These are phyloP conservation scores for Citeromyces nyonsensis DNA, from an alignment of 805 yeast species.

Conservation along the genomic window DNA sequence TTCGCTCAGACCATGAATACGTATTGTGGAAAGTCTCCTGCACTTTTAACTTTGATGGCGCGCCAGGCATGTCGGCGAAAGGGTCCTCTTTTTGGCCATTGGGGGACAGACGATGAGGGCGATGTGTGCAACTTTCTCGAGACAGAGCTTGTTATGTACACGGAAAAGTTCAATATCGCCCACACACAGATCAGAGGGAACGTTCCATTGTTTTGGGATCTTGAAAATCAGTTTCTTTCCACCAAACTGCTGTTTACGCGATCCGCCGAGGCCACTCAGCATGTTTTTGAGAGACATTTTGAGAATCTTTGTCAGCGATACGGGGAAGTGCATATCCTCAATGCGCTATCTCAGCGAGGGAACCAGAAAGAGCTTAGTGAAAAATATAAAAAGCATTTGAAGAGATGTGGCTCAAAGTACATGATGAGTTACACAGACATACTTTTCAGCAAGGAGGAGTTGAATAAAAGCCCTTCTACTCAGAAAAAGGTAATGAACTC, in stretches of 20 bases:
- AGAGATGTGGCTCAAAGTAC: slow-evolving; percentile 4
- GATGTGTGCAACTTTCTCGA: slow-evolving; percentile 35
- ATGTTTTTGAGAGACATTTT: slow-evolving; percentile 34
- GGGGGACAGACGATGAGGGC: slow-evolving; percentile 44
- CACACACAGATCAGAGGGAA: slow-evolving; percentile 34
- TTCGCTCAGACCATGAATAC: slow-evolving; percentile 25
- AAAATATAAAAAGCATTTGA: slow-evolving; percentile 14
- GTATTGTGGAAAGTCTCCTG: slow-evolving; percentile 12
- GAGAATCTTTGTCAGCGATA: slow-evolving; percentile 28
- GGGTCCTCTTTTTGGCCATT: slow-evolving; percentile 35
- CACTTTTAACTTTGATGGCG: slow-evolving; percentile 29
- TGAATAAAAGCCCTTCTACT: slow-evolving; percentile 14
- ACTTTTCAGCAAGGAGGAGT: slow-evolving; percentile 17
- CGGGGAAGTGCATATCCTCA: slow-evolving; percentile 33
- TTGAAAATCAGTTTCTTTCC: slow-evolving; percentile 25
- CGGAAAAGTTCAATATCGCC: slow-evolving; percentile 22
- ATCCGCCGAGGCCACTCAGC: slow-evolving; percentile 36
- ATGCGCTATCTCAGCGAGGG: slow-evolving; percentile 23
- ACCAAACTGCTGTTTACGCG: slow-evolving; percentile 31
- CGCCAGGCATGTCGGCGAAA: slow-evolving; percentile 31
- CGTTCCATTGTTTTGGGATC: slow-evolving; percentile 39
- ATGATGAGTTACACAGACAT: slow-evolving; percentile 16
- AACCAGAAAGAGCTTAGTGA: slow-evolving; percentile 29
- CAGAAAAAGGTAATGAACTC: slow-evolving; percentile 7
- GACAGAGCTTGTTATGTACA: slow-evolving; percentile 30